Evolutionary conservation across 768 basidiomycete species (phyloP), one percentile per base, ranked within the genome.

Genomic region (Suillus subaureus): DNA sequence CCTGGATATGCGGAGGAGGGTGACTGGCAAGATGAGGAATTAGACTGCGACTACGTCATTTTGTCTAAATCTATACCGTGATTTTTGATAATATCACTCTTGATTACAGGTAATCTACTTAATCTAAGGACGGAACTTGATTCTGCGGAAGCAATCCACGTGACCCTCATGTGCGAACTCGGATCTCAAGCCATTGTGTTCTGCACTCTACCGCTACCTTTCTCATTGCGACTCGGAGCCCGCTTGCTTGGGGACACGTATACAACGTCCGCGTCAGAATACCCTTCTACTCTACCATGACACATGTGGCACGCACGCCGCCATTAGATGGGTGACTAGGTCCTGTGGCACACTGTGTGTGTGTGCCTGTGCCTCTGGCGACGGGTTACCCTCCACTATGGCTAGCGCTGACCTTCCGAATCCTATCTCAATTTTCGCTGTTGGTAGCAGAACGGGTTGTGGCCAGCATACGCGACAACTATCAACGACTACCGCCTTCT

Each of bases 1-100:
- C 89, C 89, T 4, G 80, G 78, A 45, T 79, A 78, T 69, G 58
- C 31, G 26, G 69, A 72, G 4, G 74, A 70, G 55, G 75, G 70
- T 58, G 74, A 66, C 47, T 70, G 60, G 68, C 68, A 60, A 31
- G 79, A 77, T 47, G 77, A 52, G 26, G 73, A 73, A 40, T 11
- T 26, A 40, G 70, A 68, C 26, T 66, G 69, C 40, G 82, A 83
- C 70, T 83, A 81, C 43, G 76, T 74, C 65, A 79, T 83, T 60
- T 61, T 84, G 70, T 82, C 80, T 18, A 75, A 67, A 65, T 31
- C 62, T 58, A 70, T 76, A 56, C 31, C 43, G n/a, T 68, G 49
- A 57, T 39, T 4, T 9, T 31, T 26, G 18, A 8, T 54, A 40
- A 28, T 52, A 28, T 52, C 51, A 52, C 28, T 18, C 16, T 31